A percentile compares a stretch with the other conserved stretches of the same genome.
Conservation (phyloP, 164 flowering plant species). For the Dillenia turbinata region DNA sequence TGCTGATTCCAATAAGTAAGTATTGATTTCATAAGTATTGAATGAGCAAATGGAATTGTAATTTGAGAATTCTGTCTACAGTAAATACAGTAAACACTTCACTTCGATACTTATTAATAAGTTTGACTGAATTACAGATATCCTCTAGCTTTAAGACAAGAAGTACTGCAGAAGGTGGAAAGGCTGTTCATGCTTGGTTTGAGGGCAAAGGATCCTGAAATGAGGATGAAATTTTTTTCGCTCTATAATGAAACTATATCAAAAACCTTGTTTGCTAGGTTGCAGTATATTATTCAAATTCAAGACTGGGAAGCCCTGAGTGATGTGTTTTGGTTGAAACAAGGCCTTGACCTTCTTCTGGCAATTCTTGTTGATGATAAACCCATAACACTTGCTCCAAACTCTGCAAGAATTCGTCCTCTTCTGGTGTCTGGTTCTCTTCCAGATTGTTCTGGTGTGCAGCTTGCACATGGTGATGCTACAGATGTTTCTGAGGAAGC, state of each 20-base stretch:
- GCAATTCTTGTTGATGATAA: conserved; percentile 82
- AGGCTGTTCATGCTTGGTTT: conserved; percentile 93
- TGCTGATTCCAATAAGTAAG: conserved; percentile 83
- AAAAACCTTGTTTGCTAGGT: conserved; percentile 74
- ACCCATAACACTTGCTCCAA: conserved; percentile 91
- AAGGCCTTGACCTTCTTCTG: conserved; percentile 96
- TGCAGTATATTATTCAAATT: conserved; percentile 85
- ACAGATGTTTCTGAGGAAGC: conserved; percentile 59
- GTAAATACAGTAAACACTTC: too few species aligned
- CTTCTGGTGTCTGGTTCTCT: conserved; percentile 44
- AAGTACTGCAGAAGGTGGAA: conserved; percentile 91
- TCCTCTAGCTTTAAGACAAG: conserved; percentile 64
- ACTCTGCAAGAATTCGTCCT: conserved; percentile 82
- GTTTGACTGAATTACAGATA: conserved; percentile 43
- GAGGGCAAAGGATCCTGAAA: conserved; percentile 89
- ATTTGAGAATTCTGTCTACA: too few species aligned
- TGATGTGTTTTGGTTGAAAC: conserved; percentile 99
- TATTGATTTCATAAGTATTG: background rate
- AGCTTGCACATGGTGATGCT: conserved; percentile 46
- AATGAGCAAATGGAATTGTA: too few species aligned
- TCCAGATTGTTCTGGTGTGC: conserved; percentile 51
- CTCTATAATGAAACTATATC: conserved; percentile 90
- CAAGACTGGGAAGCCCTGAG: conserved; percentile 98
- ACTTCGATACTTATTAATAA: background rate
- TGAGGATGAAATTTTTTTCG: conserved; percentile 68